A percentile compares a stretch with the other conserved stretches of the same genome.
Conservation (phyloP, 2,329 filamentous ascomycete genomes). For the Diaporthe batatas region DNA sequence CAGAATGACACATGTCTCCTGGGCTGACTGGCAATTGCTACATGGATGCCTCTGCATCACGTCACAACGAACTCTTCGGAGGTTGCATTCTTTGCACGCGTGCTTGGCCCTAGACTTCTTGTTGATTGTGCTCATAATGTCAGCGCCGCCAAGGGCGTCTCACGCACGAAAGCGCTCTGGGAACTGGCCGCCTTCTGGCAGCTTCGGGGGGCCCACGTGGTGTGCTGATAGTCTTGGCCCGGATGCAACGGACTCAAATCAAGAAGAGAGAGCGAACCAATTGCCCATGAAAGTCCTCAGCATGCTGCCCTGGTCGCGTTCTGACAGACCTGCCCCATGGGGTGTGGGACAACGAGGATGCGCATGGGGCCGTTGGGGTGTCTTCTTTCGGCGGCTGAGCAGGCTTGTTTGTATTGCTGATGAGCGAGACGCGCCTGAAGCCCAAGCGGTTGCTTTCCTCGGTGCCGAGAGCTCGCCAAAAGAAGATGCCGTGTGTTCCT, state of each 20-base stretch:
- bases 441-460: neutral
- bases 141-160: neutral
- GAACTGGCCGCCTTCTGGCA: neutral
- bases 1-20: slow-evolving; percentile 42
- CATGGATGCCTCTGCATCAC: slow-evolving; percentile 45
- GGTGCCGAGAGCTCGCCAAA: neutral
- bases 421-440: neutral
- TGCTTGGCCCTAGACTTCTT: slow-evolving; percentile 45
- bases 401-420: neutral
- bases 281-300: neutral
- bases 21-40: slow-evolving; percentile 43
- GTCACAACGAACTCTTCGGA: slow-evolving; percentile 44
- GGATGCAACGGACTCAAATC: neutral
- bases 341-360: neutral
- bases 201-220: neutral
- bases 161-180: neutral
- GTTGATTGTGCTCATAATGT: slow-evolving; percentile 32
- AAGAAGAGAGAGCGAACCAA: neutral
- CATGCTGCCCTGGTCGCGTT: neutral
- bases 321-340: slow-evolving; percentile 7
- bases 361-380: slow-evolving; percentile 1
- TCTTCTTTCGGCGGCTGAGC: neutral
- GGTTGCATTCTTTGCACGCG: slow-evolving; percentile 45
- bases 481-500: neutral
- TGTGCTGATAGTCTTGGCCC: neutral